Evolutionary conservation across 2,329 filamentous ascomycete species (phyloP), one percentile per base, ranked within the genome.

Genomic region (Colletotrichum karsti): DNA sequence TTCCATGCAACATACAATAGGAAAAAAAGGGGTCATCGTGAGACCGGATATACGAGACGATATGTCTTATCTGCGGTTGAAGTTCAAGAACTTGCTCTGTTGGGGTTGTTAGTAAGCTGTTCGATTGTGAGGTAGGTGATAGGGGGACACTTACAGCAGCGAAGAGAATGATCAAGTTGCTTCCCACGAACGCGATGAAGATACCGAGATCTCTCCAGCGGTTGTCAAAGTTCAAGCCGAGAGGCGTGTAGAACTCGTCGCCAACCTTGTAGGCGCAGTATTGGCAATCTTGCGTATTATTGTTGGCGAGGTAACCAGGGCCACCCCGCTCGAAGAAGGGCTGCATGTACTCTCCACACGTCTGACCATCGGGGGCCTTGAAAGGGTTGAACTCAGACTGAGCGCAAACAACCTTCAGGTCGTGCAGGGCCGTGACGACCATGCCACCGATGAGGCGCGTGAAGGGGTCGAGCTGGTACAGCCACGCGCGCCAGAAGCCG

Each of bases 121-220:
- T n/a, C 24, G 8, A 42, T 15, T 2, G 3, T 8, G 48, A 28
- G 8, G 2, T 20, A 20, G 13, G 70, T 7, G 2, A n/a, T n/a
- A n/a, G 1, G n/a, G 2, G 42, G 4, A 44, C 56, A 82, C 87
- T 78, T 81, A 88, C 87, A 46, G 85, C 87, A 51, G 81, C 7
- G 59, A 88, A 81, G 30, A 89, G 74, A 69, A 90, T 87, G 28
- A 93, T 86, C 74, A 96, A 75, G 77, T 97, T 97, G 75, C 91
- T 94, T 13, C 81, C 93, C 59, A 97, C 86, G 75, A 94, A 97
- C 1, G 90, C 91, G 33, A 87, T 72, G 72, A 91, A 91, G 69
- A 97, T 97, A 2, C 93, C 94, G 63, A 96, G 66, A 73, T 97
- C 93, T 62, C 94, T 87, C 94, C 94, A 97, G 15, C 94, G 83